Evolutionary conservation across 768 basidiomycete genomes (phyloP).

Genomic region (Ramaria rubella): DNA sequence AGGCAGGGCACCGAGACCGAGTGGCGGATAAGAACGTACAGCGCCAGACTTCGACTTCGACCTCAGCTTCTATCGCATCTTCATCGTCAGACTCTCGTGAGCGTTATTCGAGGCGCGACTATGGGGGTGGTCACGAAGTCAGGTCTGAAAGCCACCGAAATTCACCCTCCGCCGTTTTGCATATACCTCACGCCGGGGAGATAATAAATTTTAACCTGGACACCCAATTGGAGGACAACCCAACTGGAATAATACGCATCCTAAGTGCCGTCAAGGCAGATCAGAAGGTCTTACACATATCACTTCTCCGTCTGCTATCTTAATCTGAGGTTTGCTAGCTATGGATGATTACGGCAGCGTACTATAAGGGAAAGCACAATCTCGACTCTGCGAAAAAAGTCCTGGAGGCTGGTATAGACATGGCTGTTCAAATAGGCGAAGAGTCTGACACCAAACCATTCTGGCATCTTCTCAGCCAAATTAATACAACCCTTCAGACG

Average conservation of each 20-base stretch:
- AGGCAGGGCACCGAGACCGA: background rate
- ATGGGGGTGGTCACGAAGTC: background rate
- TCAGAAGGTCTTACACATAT: constrained; percentile 6
- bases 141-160: background rate
- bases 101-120: background rate
- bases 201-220: constrained; percentile 37
- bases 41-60: background rate
- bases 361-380: constrained; percentile 46
- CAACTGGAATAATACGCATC: constrained; percentile 38
- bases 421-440: background rate
- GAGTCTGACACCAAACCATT: constrained; percentile 8
- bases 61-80: background rate
- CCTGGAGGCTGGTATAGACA: constrained; percentile 9
- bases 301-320: constrained; percentile 34
- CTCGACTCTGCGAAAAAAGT: constrained; percentile 31
- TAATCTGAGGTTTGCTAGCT: constrained; percentile 23
- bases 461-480: constrained; percentile 7
- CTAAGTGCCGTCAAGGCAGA: constrained; percentile 24
- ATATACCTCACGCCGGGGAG: constrained; percentile 35
- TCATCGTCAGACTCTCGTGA: background rate
- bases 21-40: background rate
- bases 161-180: constrained; percentile 22
- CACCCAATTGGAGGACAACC: constrained; percentile 35
- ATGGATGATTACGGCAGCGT: constrained; percentile 51
- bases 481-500: background rate